Percentiles rank a stretch among this genome's conserved stretches.
Evolutionary conservation across 805 yeast species (phyloP).

Genomic region (Yarrowia alimentaria): DNA sequence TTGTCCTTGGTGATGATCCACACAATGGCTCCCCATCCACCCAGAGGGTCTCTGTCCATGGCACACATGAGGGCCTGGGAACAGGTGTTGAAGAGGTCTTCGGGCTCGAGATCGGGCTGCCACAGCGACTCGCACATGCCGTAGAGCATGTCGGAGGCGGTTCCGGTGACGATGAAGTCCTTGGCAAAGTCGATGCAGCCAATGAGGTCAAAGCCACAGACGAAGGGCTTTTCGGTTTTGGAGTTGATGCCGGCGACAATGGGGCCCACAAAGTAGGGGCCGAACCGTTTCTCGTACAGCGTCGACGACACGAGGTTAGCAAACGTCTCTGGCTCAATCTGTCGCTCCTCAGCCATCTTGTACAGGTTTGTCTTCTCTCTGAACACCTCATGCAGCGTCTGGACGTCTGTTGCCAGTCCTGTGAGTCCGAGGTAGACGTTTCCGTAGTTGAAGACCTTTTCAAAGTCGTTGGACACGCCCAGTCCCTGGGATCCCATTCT

Average conservation of each 20-base stretch:
- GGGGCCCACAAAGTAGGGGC: conserved; percentile 96
- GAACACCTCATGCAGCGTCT: conserved; percentile 74
- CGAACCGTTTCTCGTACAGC: conserved; percentile 81
- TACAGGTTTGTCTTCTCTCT: conserved; percentile 83
- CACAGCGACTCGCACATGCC: conserved; percentile 98
- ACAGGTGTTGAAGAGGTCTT: conserved; percentile 91
- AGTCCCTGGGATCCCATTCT: conserved; percentile 91
- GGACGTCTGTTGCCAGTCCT: conserved; percentile 93
- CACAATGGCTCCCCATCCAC: conserved; percentile 98
- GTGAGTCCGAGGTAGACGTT: conserved; percentile 82
- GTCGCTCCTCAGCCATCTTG: conserved; percentile 85
- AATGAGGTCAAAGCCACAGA: conserved; percentile 93
- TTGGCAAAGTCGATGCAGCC: conserved; percentile 95
- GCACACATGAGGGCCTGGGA: conserved; percentile 92
- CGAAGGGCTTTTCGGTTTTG: conserved; percentile 77
- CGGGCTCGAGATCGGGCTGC: conserved; percentile 91
- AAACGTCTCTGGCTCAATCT: conserved; percentile 88
- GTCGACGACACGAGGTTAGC: conserved; percentile 90
- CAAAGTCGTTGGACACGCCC: conserved; percentile 89
- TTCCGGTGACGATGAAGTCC: conserved; percentile 93
- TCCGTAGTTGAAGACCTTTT: conserved; percentile 83
- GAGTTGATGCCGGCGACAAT: conserved; percentile 92
- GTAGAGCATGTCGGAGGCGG: conserved; percentile 92
- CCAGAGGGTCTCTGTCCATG: conserved; percentile 93
- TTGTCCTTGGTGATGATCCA: conserved; percentile 89